Evolutionary conservation across 768 basidiomycete species (phyloP).

Genomic region (Lentinus brumalis): DNA sequence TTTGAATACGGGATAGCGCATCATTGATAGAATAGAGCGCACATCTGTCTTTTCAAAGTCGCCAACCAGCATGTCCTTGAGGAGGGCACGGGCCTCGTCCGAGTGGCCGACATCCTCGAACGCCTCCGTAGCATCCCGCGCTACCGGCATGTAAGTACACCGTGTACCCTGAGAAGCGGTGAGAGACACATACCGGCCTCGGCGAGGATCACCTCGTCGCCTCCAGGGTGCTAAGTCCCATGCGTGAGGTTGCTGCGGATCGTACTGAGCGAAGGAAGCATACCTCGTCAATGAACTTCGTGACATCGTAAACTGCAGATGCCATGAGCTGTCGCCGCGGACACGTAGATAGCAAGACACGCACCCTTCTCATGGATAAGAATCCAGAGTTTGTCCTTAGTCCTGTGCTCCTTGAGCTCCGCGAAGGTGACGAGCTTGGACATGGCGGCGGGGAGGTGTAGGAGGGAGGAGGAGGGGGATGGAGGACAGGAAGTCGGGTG

Average conservation of each 20-base stretch:
- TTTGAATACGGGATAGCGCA: background rate
- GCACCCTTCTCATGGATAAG: constrained; percentile 85
- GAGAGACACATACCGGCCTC: constrained; percentile 67
- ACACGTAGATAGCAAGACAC: constrained; percentile 16
- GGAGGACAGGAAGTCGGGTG: constrained; percentile 18
- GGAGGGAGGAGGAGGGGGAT: constrained; percentile 21
- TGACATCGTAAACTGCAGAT: constrained; percentile 82
- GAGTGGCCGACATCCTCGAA: constrained; percentile 99
- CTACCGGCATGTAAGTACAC: constrained; percentile 40
- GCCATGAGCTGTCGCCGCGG: constrained; percentile 18
- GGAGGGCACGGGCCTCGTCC: constrained; percentile 89
- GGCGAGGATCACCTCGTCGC: constrained; percentile 94
- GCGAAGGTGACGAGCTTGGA: constrained; percentile 66
- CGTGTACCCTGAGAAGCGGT: background rate
- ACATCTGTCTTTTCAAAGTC: constrained; percentile 76
- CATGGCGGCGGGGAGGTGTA: constrained; percentile 24
- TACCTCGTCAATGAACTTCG: constrained; percentile 95
- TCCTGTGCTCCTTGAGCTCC: constrained; percentile 76
- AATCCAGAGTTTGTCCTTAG: constrained; percentile 77
- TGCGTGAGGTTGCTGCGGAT: background rate
- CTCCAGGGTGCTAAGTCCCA: constrained; percentile 80
- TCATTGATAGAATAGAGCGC: constrained; percentile 30
- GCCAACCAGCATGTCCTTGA: constrained; percentile 79
- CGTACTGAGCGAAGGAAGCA: constrained; percentile 16
- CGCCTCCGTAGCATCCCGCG: constrained; percentile 94